Evolutionary conservation across 768 basidiomycete species (phyloP).

Genomic region (Auricularia sp.): DNA sequence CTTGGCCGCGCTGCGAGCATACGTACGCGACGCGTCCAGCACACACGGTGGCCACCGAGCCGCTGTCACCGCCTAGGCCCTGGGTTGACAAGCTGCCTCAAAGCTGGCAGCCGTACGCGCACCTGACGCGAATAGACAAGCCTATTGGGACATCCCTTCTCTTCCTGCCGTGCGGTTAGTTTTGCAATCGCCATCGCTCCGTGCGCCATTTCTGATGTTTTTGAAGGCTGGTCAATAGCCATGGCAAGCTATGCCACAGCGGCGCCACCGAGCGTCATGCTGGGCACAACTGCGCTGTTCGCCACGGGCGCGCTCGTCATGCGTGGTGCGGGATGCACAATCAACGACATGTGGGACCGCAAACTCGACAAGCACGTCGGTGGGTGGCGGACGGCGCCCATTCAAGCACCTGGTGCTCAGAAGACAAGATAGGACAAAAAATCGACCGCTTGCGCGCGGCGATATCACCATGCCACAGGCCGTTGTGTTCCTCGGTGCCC

Average conservation of each 20-base stretch:
- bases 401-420: background rate
- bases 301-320: slow-evolving; percentile 87
- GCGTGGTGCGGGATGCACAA: slow-evolving; percentile 97
- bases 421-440: slow-evolving; percentile 64
- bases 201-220: slow-evolving; percentile 2
- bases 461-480: slow-evolving; percentile 71
- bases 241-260: slow-evolving; percentile 84
- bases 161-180: slow-evolving; percentile 89
- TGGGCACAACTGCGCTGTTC: slow-evolving; percentile 74
- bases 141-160: slow-evolving; percentile 89
- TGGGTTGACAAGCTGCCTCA: slow-evolving; percentile 63
- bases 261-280: slow-evolving; percentile 52
- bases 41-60: no score
- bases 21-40: no score
- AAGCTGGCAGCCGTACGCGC: slow-evolving; percentile 63
- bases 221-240: slow-evolving; percentile 92
- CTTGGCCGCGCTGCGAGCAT: no score
- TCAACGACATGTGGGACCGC: slow-evolving; percentile 98
- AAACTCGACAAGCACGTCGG: slow-evolving; percentile 88
- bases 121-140: slow-evolving; percentile 85
- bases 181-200: no score
- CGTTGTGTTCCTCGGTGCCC: slow-evolving; percentile 66
- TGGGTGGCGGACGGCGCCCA: slow-evolving; percentile 22
- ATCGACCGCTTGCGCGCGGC: slow-evolving; percentile 78
- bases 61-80: slow-evolving; percentile 16